Evolutionary conservation across 805 yeast species (phyloP), one percentile per base, ranked within the genome.

Genomic region (Lachancea sp.): DNA sequence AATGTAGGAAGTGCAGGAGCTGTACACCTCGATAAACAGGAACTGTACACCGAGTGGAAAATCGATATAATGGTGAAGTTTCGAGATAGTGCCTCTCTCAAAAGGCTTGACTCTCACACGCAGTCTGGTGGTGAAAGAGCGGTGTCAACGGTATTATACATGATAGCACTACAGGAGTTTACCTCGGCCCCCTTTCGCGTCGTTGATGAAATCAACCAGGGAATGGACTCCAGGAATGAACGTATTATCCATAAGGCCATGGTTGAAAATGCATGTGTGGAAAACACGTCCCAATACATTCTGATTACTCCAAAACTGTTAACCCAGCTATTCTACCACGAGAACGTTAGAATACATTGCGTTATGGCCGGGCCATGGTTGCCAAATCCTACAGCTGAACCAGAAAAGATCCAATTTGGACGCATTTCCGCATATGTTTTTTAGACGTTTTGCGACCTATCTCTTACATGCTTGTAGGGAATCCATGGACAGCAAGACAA

Each of bases 91-190:
- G 78, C 88, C 12, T 78, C 72, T n/a, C 60, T 83, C 44, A 78
- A 79, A 47, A 74, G 75, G 15, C 69, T 92, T 36, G 89, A 86
- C 53, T 77, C 86, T n/a, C 87, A 83, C 43, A 77, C 90, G 2
- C 98, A 92, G 59, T 86, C 96, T 1, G 99, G 99, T 42, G 99
- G 99, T 37, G 99, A 92, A 61, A 76, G 96, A 54, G 95, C 97
- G 1, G 96, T 92, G 0, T 81, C 97, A 0, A 92, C 97, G 0
- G 90, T 90, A 2, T 75, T 89, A 38, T 92, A 83, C 58, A 74
- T 92, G 56, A 84, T 92, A 70, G 80, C 97, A 1, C 68, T 92
- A 47, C 99, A 92, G 64, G 90, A 88, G 8, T 70, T 83, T 42
- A 80, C 97, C 0, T 73, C 74, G 21, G 86, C 96, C 0, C 97